These are phyloP conservation scores for Ogataea parapolymorpha DNA, from an alignment of 805 yeast species.

Conservation along the genomic window DNA sequence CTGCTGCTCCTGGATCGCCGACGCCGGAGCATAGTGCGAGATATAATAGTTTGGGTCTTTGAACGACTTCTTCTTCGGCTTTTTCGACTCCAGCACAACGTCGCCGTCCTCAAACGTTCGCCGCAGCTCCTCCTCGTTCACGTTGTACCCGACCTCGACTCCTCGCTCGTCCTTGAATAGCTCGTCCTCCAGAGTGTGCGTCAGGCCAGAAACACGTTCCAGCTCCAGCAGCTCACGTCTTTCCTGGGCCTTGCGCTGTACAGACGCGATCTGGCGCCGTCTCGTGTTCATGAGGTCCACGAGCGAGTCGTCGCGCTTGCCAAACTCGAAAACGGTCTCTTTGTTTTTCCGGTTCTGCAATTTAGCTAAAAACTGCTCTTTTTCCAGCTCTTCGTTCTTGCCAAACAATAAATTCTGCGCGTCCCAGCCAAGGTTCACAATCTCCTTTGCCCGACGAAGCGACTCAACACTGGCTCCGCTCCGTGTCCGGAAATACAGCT, in stretches of 20 bases:
- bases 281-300: conserved; percentile 82
- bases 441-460: conserved; percentile 79
- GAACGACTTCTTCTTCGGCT: conserved; percentile 45
- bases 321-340: conserved; percentile 94
- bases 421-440: conserved; percentile 80
- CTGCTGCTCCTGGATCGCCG: conserved; percentile 79
- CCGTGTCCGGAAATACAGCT: conserved; percentile 79
- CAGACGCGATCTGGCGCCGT: conserved; percentile 74
- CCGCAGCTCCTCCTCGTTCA: conserved; percentile 46
- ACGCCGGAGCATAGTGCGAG: conserved; percentile 84
- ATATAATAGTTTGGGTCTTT: conserved; percentile 79
- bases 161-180: conserved; percentile 49
- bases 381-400: conserved; percentile 68
- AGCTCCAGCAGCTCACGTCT: conserved; percentile 62
- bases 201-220: conserved; percentile 72
- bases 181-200: conserved; percentile 73
- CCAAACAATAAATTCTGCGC: conserved; percentile 81
- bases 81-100: conserved; percentile 28
- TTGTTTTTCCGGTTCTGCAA: conserved; percentile 65
- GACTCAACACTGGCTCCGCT: conserved; percentile 83
- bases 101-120: conserved; percentile 55
- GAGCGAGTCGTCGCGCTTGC: conserved; percentile 63
- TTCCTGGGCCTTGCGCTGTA: conserved; percentile 75
- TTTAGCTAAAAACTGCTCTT: conserved; percentile 65
- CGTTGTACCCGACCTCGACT: conserved; percentile 35